Conservation (phyloP, 2,329 filamentous ascomycete genomes). For the Penicillium sp. region DNA sequence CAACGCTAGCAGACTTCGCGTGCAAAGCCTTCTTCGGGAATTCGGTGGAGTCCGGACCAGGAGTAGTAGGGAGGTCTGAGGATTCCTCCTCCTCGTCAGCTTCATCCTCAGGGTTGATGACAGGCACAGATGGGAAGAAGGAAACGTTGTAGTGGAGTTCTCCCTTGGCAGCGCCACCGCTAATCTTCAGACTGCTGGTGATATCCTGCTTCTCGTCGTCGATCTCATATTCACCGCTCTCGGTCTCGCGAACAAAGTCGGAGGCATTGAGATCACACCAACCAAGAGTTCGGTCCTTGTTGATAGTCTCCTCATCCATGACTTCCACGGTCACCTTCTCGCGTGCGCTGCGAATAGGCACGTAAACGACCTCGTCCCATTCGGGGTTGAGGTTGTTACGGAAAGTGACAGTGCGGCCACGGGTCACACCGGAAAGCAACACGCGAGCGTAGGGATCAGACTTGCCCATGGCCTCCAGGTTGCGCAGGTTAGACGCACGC, state of each 20-base stretch:
- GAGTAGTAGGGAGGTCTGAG: constrained; percentile 30
- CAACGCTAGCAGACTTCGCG: constrained; percentile 31
- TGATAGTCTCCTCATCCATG: constrained; percentile 93
- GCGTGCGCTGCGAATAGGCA: constrained; percentile 80
- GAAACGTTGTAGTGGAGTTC: constrained; percentile 76
- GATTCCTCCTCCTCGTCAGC: constrained; percentile 51
- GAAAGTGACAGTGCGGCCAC: constrained; percentile 90
- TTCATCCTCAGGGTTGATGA: constrained; percentile 79
- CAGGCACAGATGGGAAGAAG: constrained; percentile 86
- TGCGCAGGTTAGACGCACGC: constrained; percentile 77
- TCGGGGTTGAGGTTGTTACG: constrained; percentile 93
- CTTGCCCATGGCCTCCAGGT: constrained; percentile 93
- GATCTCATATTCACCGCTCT: constrained; percentile 76
- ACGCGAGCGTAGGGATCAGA: constrained; percentile 93
- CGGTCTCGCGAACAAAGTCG: constrained; percentile 76
- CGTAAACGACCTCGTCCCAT: constrained; percentile 93
- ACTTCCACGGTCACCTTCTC: constrained; percentile 88
- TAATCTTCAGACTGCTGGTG: constrained; percentile 68
- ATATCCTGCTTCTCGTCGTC: constrained; percentile 72
- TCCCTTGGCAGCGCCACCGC: constrained; percentile 74
- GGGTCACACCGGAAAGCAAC: constrained; percentile 84
- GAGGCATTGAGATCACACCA: constrained; percentile 72
- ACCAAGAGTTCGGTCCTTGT: constrained; percentile 85
- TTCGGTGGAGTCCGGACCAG: constrained; percentile 8
- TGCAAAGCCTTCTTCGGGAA: constrained; percentile 30